These are phyloP conservation scores for Fraxinus greggii DNA, from an alignment of 305 asterid genomes.

Conservation along the genomic window DNA sequence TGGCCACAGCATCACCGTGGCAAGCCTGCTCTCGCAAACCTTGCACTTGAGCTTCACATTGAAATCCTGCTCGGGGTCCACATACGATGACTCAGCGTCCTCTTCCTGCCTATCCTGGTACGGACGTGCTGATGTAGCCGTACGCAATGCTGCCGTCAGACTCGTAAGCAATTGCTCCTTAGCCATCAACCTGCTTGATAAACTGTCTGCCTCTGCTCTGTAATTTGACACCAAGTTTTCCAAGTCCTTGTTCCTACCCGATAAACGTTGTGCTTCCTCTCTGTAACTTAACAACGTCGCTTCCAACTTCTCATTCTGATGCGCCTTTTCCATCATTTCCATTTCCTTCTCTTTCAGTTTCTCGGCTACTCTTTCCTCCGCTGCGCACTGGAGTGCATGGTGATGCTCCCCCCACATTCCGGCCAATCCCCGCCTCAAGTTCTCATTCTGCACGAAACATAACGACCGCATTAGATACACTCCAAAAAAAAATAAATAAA, in stretches of 20 bases:
- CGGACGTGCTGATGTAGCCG: not conserved
- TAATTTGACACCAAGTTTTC: conserved; percentile 19
- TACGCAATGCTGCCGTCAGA: not conserved
- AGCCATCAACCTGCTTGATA: not conserved
- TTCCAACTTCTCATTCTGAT: not conserved
- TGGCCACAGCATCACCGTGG: conserved; percentile 52
- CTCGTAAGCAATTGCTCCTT: conserved; percentile 17
- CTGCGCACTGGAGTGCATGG: not conserved
- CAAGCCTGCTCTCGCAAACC: conserved; percentile 29
- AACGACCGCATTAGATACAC: not conserved
- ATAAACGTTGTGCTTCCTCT: too few relatives aligned
- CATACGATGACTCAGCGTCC: conserved; percentile 38
- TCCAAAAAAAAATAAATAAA: too few relatives aligned
- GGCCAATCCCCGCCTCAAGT: conserved; percentile 22
- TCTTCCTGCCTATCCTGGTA: conserved; percentile 19
- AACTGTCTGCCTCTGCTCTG: conserved; percentile 22
- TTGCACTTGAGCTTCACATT: conserved; percentile 32
- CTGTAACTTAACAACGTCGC: too few relatives aligned
- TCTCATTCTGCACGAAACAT: conserved; percentile 31
- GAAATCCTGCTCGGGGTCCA: conserved; percentile 23
- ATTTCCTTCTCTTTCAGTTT: conserved; percentile 32
- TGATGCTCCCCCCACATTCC: conserved; percentile 19
- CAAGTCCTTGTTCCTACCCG: not conserved
- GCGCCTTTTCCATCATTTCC: not conserved
- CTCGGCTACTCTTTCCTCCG: conserved; percentile 29